Base-by-base conservation (phyloP, 805 yeast genomes). In the Jamesozyma jinghongensis region DNA sequence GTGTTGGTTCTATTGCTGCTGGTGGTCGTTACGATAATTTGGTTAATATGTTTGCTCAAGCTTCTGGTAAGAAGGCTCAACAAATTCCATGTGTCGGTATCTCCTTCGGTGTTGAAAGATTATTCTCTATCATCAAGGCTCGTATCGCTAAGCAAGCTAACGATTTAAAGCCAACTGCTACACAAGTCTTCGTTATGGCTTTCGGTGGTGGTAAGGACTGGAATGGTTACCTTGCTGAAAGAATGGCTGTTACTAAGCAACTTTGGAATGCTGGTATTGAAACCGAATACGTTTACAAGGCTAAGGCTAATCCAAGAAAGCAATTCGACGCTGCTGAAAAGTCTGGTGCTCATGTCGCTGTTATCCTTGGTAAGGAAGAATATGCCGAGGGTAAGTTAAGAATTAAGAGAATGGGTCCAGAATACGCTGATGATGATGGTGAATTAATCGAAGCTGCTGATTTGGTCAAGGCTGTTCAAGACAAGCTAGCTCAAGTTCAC, bases 271-370 rank as follows among this genome's bases (percentile, higher is more conserved):
- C 81, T 7, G 96, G 92, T 28, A 79, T 92, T 49, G 94, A 85
- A 60, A 71, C 94, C 36, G 98, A 92, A 67, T 94, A 79, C 62
- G 71, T 90, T 46, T 92, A 85, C 70, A 92, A 92, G 66, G 75
- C 85, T 41, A 92, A 92, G 69, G 94, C 94, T 41, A 92, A 92
- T 63, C 83, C 87, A 43, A 81, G 95, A 62, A 92, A 90, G 64
- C 98, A 92, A 67, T 92, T 92, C 49, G 97, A 90, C 54, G 94
- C 96, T 38, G 97, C 98, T 33, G 98, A 92, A 54, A 88, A 85
- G 65, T 69, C 86, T 2, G 97, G 96, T 19, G 85, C 94, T 53
- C 81, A 87, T 44, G 53, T 87, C 34, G 95, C 92, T 11, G 95
- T 92, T 34, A 92, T 92, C 50, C 70, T 92, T 42, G 98, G 98